Base-by-base conservation (phyloP, 495 filamentous ascomycete species). In the Penicillium waksmanii region DNA sequence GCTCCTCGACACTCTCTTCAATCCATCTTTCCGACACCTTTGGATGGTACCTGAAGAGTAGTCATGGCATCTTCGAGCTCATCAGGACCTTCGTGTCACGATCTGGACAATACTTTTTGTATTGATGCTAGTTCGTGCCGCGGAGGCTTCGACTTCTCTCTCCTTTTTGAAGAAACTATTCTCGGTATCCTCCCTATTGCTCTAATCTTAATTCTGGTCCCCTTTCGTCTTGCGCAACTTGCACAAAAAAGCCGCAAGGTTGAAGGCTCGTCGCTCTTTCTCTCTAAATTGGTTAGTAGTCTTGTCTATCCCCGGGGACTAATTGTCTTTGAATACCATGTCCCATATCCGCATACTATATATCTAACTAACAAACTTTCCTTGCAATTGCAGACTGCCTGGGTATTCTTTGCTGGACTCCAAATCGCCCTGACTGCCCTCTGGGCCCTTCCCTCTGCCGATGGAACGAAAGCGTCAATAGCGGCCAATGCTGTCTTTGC, bases 131-230 rank as follows among this genome's bases (percentile, higher is more conserved):
- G 66, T 18, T 58, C 62, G 25, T 86, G 80, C 68, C 73, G 79
- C 64, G 75, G 75, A 54, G 73, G 71, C 50, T 83, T 89, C 65
- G 85, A 89, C 53, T 89, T 88, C 63, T 85, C 84, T 25, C 70
- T 85, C 25, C 65, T 82, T 31, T 87, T 87, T 57, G 83, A 89
- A 65, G 78, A 86, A 56, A 71, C 74, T 2, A 78, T 88, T 48
- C 72, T 86, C 17, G 72, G 75, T 9, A 72, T 85, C 8, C 66
- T 83, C 6, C 84, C 84, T 3, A 71, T 80, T 18, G 64, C 69
- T 4, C 47, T 84, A 21, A 72, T 87, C 25, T 65, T 87, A 31
- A 60, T 82, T 18, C 23, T 78, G n/a, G 65, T 72, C 19, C 79
- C 82, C 12, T 67, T 75, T 18, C 82, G 83, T 17, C 54, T 82